Conservation (phyloP, 257 asterid genomes). For the Anisodus acutangulus region DNA sequence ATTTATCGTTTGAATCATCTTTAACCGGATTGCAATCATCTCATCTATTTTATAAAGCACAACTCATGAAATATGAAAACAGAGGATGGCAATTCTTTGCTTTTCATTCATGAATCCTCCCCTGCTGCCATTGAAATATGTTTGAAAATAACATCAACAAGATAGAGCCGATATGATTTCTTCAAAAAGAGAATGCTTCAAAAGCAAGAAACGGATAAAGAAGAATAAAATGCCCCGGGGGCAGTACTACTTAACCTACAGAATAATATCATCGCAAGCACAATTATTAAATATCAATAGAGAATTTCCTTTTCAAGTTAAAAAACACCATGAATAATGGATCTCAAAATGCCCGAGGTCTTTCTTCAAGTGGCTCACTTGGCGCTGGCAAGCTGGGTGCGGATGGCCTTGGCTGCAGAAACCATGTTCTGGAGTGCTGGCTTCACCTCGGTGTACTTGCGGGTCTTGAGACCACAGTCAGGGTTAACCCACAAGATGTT, state of each 20-base stretch:
- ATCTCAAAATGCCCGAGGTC: background rate
- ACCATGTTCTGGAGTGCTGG: conserved; percentile 89
- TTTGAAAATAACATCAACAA: background rate
- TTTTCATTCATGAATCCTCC: background rate
- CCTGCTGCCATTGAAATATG: background rate
- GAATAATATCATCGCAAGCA: conserved; percentile 25
- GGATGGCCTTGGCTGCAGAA: conserved; percentile 79
- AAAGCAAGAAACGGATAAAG: conserved; percentile 10
- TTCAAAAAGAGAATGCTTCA: background rate
- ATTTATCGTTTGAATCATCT: background rate
- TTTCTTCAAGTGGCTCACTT: conserved; percentile 40
- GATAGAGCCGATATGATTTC: no score
- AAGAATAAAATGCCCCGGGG: conserved; percentile 36
- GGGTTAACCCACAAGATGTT: conserved; percentile 98
- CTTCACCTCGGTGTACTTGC: conserved; percentile 84
- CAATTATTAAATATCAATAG: conserved; percentile 37
- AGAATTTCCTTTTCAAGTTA: conserved; percentile 18
- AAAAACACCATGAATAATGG: conserved; percentile 16
- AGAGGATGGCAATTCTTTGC: background rate
- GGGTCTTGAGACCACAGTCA: conserved; percentile 95
- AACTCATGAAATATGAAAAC: background rate
- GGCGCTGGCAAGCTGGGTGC: conserved; percentile 71
- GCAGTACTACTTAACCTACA: conserved; percentile 31
- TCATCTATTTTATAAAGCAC: background rate
- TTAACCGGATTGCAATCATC: background rate